Evolutionary conservation across 768 basidiomycete species (phyloP), one percentile per base, ranked within the genome.

Genomic region (Calocybe indica): DNA sequence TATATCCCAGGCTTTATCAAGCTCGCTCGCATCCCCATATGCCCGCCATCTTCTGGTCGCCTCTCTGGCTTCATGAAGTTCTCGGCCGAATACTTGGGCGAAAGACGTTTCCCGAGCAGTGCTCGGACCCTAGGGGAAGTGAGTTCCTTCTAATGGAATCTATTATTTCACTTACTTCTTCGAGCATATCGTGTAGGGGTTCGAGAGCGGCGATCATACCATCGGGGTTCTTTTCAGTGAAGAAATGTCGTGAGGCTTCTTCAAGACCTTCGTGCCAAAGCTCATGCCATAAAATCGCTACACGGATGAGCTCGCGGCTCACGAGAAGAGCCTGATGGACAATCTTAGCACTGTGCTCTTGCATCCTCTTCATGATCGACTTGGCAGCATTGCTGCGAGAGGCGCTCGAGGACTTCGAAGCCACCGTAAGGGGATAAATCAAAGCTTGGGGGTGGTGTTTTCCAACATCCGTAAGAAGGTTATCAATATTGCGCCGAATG

Each of bases 1-100:
- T 28, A 97, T 93, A 58, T 98, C 96, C 96, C 96, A 99, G 31
- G 96, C 96, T 60, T 88, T 91, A 62, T 98, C 96, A 40, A 99
- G 70, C 60, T 97, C 92, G 43, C 80, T 82, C 47, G 82, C 77
- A 61, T 99, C 94, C 22, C 89, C 89, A 58, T 88, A 89, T 14
- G 79, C 76, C 37, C 86, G 84, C 71, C 87, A 99, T 43, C 90
- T 79, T 43, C 84, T 78, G 55, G 91, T 92, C 32, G 92, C 91
- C 58, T 94, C 92, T 37, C 92, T 81, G 9, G 96, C 96, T 58
- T 95, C 92, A 29, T 81, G 82, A 29, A 99, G 73, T 58, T 98
- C 95, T 48, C 92, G 78, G 2, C 93, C 92, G 56, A 95, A 98
- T 5, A 85, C 86, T 65, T 98, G 95, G 5, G 82, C 79, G 64